phyloP scores from a whole-genome alignment of 768 basidiomycete species.

The Tephrocybe sp. region DNA sequence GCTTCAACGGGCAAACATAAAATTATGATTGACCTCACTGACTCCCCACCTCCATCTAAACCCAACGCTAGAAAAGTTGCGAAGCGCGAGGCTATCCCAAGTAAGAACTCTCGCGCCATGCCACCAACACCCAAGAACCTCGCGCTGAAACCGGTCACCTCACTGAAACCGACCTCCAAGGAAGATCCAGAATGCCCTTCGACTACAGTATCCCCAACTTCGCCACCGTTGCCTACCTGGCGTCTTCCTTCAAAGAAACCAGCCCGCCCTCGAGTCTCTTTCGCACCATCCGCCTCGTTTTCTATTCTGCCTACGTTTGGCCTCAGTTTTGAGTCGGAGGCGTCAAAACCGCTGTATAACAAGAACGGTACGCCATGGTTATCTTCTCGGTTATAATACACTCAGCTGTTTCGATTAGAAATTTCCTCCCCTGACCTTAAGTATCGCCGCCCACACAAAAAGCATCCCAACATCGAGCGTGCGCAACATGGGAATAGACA shows the following conservation, averaged over 20 bases:
- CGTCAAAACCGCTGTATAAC: neutral
- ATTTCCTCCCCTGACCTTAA: neutral
- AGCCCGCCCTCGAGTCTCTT: constrained; percentile 14
- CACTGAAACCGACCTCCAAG: neutral
- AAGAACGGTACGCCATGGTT: constrained; percentile 5
- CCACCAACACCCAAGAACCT: no score
- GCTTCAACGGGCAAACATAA: constrained; percentile 4
- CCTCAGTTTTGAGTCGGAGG: neutral
- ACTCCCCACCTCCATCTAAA: constrained; percentile 11
- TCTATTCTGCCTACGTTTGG: neutral
- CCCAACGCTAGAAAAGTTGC: neutral
- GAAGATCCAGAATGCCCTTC: neutral
- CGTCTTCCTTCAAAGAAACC: neutral
- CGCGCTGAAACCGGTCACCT: no score
- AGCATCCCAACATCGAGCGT: neutral
- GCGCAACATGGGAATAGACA: neutral
- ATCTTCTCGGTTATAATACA: neutral
- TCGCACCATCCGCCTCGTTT: constrained; percentile 11
- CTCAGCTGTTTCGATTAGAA: neutral
- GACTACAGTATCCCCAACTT: neutral
- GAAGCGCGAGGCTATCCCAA: neutral
- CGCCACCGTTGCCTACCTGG: neutral
- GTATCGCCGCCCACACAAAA: neutral
- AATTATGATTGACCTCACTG: constrained; percentile 47
- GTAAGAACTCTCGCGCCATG: no score